Base-by-base conservation (phyloP, 331 rosid genomes). In the Malus hybrid region DNA sequence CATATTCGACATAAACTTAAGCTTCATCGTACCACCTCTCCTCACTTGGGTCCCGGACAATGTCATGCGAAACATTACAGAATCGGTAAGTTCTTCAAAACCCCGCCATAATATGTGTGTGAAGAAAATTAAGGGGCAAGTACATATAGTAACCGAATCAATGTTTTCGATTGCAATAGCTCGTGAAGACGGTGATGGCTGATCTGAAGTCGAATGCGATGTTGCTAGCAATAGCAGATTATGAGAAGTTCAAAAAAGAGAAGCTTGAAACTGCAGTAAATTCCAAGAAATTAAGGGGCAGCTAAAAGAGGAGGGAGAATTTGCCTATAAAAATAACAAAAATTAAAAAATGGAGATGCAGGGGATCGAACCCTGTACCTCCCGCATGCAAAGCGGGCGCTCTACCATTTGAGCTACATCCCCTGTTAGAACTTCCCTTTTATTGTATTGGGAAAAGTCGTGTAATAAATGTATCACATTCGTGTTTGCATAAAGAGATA, bases 341-440 rank as follows among this genome's bases (percentile, higher is more conserved):
- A 39, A 39, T 39, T 0, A 39, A 9, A 9, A 39, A 39, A 2
- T 90, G 93, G 98, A 93, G 89, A 86, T 56, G 95, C 95, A 83
- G 98, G 97, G 94, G 72, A 91, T 93, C 91, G 94, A 91, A 89
- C 95, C 91, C 91, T 77, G 91, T 88, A 84, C 96, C 94, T 93
- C 97, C 86, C 91, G 90, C 96, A 91, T 91, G 97, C 96, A 86
- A 93, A 93, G 94, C 93, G 88, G 86, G 94, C 93, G 86, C 97
- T 91, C 98, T 93, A 93, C 97, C 97, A 93, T 91, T 86, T 93
- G 91, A 89, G 96, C 97, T 91, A 84, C 97, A 52, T 79, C 96
- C 98, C 89, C 92, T 2, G 4, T 8, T 8, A 0, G 1, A 0
- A 9, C 11, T 8, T 39, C 4, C 12, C 2, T 9, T 39, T 4